Percentiles rank a stretch among this genome's conserved stretches.
Conservation (phyloP, 2,329 filamentous ascomycete genomes). For the Cytospora schulzeri region DNA sequence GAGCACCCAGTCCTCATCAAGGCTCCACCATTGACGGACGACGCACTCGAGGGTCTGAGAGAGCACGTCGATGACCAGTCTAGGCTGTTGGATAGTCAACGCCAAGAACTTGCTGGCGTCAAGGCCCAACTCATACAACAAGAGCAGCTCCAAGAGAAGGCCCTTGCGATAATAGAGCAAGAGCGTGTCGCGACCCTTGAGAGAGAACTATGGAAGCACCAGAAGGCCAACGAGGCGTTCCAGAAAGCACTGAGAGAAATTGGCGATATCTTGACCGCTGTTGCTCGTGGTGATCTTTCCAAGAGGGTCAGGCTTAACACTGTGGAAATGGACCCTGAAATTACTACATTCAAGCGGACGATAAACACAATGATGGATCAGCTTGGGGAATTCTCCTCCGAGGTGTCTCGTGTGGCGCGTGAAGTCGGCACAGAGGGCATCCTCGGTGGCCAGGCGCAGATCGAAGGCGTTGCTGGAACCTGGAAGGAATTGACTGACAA, state of each 20-base stretch:
- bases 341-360: slow-evolving; percentile 94
- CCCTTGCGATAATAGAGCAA: slow-evolving; percentile 79
- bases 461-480: slow-evolving; percentile 91
- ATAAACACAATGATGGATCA: slow-evolving; percentile 99
- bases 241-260: slow-evolving; percentile 96
- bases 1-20: slow-evolving; percentile 33
- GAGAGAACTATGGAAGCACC: slow-evolving; percentile 92
- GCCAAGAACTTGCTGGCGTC: slow-evolving; percentile 81
- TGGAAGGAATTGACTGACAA: slow-evolving; percentile 97
- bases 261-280: slow-evolving; percentile 94
- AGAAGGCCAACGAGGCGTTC: slow-evolving; percentile 97
- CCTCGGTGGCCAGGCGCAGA: slow-evolving; percentile 89
- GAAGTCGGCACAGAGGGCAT: slow-evolving; percentile 96
- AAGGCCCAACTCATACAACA: slow-evolving; percentile 85
- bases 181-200: slow-evolving; percentile 88
- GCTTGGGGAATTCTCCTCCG: slow-evolving; percentile 92
- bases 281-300: slow-evolving; percentile 91
- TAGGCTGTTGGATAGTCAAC: slow-evolving; percentile 85
- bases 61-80: slow-evolving; percentile 94
- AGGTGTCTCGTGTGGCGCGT: slow-evolving; percentile 90
- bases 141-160: slow-evolving; percentile 80
- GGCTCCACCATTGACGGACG: slow-evolving; percentile 68
- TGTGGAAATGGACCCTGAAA: slow-evolving; percentile 97
- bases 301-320: slow-evolving; percentile 97
- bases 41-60: slow-evolving; percentile 81